Evolutionary conservation across 129 eudicot genomes (phyloP).

Genomic region (Lactuca sativa): DNA sequence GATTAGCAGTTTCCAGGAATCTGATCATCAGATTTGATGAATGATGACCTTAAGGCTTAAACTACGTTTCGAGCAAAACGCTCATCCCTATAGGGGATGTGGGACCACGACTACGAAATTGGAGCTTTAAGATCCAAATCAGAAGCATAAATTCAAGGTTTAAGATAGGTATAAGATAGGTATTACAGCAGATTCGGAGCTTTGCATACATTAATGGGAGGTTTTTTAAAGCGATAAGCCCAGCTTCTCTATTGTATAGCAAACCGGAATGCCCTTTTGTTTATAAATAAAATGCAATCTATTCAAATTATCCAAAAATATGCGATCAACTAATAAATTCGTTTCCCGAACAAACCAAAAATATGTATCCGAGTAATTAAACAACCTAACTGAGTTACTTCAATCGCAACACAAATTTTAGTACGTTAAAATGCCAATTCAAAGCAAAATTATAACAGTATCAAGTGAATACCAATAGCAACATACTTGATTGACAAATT

Average conservation of each 20-base stretch:
- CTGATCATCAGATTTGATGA: slow-evolving; percentile 8
- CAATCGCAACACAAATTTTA: background rate
- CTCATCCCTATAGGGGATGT: background rate
- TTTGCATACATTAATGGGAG: no score
- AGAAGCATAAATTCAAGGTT: background rate
- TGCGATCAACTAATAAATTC: background rate
- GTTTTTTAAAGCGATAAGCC: background rate
- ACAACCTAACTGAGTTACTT: background rate
- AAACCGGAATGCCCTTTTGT: background rate
- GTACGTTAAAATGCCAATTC: background rate
- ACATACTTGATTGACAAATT: slow-evolving; percentile 21
- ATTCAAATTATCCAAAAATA: background rate
- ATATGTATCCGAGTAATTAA: background rate
- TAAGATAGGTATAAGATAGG: background rate
- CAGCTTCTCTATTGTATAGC: background rate
- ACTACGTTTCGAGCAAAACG: background rate
- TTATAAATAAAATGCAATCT: background rate
- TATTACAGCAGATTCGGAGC: no score
- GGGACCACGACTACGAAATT: background rate
- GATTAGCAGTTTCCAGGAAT: background rate
- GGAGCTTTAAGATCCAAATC: slow-evolving; percentile 1
- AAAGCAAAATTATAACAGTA: background rate
- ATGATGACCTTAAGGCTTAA: background rate
- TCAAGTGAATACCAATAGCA: background rate
- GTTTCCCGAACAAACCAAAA: background rate